Evolutionary conservation across 371 early-diverging fungal species (phyloP), one percentile per base, ranked within the genome.

Genomic region (Mortierella sp.): DNA sequence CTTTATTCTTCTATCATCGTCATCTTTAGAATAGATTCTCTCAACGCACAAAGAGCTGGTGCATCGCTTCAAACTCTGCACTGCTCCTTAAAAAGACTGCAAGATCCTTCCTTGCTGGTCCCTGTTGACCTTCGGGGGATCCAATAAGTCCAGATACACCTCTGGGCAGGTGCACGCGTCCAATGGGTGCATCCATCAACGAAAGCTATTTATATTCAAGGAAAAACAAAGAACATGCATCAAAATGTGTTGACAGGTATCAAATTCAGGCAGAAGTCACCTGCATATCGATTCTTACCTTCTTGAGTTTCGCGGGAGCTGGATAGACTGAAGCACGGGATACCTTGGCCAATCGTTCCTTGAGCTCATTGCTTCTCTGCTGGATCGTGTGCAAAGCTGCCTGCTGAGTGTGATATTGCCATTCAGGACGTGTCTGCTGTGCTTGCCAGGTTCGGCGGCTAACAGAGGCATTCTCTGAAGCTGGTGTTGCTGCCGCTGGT

Each of bases 361-460:
- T 86, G 66, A 92, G 85, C 67, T 91, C 87, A n/a, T 86, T 71
- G 66, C 91, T 90, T 55, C 93, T 88, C 62, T 90, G 86, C 51
- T 90, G 88, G 40, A 92, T 85, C 52, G 91, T 92, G 59, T 88
- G 83, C 30, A 92, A 68, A 9, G 92, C 89, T 12, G 93, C 89
- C 76, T 93, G 94, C 68, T 93, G 94, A 72, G 88, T 84, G 70
- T 93, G 92, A 83, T 91, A 92, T 67, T 92, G 92, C 75, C 89
- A 93, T 62, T 89, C 87, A n/a, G 94, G 93, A 43, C 84, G 81
- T 14, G 83, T 85, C 73, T 87, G 84, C 39, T 84, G 83, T 20
- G 91, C 88, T 64, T 86, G 85, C 94, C 94, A 93, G 51, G 84
- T 69, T 26, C 72, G 72, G 52, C 75, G 74, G n/a, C 37, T 18